Evolutionary conservation across 108 stramenopile species (phyloP).

Genomic region (Licmophora abbreviata): DNA sequence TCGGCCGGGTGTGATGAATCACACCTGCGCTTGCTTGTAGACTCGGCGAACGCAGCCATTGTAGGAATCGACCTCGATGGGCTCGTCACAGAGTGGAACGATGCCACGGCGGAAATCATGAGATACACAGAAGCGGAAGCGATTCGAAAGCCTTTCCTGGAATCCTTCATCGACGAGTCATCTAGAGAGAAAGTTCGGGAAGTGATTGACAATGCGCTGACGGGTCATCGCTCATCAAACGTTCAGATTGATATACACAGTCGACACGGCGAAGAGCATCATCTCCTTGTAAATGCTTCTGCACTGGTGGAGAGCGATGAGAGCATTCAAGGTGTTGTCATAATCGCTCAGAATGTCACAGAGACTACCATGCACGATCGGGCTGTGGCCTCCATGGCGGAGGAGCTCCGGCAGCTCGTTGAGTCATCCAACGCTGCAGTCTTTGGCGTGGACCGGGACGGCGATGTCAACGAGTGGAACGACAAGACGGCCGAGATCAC

Average conservation of each 20-base stretch:
- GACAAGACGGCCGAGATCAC: constrained; percentile 31
- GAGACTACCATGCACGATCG: constrained; percentile 32
- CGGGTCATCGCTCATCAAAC: constrained; percentile 26
- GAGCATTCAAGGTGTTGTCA: constrained; percentile 54
- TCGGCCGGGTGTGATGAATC: not conserved
- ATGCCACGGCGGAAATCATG: constrained; percentile 6
- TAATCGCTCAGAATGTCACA: constrained; percentile 74
- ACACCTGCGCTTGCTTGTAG: constrained; percentile 40
- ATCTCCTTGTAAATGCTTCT: constrained; percentile 64
- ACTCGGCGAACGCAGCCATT: constrained; percentile 64
- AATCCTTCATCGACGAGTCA: constrained; percentile 22
- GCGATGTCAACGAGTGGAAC: constrained; percentile 61
- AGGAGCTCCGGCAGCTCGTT: constrained; percentile 32
- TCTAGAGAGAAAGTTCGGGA: constrained; percentile 23
- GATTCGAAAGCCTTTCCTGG: constrained; percentile 25
- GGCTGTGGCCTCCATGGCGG: constrained; percentile 19
- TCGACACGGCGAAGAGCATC: constrained; percentile 19
- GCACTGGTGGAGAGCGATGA: constrained; percentile 52
- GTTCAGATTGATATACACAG: constrained; percentile 36
- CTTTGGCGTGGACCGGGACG: constrained; percentile 47
- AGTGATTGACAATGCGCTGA: constrained; percentile 25
- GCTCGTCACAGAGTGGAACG: constrained; percentile 23
- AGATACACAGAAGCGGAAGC: constrained; percentile 26
- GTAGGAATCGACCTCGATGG: constrained; percentile 52
- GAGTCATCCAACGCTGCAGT: constrained; percentile 53